Evolutionary conservation across 2,329 filamentous ascomycete genomes (phyloP).

Genomic region (Botryotinia convoluta): DNA sequence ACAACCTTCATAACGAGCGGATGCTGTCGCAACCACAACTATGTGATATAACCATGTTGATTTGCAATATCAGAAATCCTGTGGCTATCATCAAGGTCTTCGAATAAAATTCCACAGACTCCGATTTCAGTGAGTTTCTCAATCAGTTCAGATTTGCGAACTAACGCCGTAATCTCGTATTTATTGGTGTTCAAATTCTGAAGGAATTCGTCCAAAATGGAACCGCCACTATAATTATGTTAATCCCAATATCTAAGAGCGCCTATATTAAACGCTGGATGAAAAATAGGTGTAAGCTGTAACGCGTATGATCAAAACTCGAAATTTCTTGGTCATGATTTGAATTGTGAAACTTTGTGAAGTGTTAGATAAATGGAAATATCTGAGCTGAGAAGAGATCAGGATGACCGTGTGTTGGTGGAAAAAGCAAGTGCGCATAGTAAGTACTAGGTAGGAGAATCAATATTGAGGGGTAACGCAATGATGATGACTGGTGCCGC

Average conservation of each 20-base stretch:
- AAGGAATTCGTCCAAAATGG: neutral
- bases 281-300: neutral
- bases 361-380: neutral
- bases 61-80: neutral
- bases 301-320: neutral
- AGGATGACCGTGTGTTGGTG: neutral
- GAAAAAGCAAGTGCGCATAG: neutral
- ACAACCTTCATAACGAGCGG: neutral
- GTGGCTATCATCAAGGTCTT: neutral
- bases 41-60: neutral
- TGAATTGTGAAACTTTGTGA: neutral
- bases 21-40: neutral
- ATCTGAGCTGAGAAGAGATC: neutral
- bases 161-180: neutral
- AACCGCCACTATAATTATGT: neutral
- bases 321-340: neutral
- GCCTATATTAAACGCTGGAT: neutral
- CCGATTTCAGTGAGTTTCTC: neutral
- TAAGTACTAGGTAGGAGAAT: neutral
- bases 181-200: neutral
- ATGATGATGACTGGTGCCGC: neutral
- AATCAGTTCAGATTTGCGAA: neutral
- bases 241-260: neutral
- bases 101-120: neutral
- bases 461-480: slow-evolving; percentile 4